A percentile compares a stretch with the other conserved stretches of the same genome.
Conservation (phyloP, 108 stramenopile genomes). For the Cylindrotheca closterium region DNA sequence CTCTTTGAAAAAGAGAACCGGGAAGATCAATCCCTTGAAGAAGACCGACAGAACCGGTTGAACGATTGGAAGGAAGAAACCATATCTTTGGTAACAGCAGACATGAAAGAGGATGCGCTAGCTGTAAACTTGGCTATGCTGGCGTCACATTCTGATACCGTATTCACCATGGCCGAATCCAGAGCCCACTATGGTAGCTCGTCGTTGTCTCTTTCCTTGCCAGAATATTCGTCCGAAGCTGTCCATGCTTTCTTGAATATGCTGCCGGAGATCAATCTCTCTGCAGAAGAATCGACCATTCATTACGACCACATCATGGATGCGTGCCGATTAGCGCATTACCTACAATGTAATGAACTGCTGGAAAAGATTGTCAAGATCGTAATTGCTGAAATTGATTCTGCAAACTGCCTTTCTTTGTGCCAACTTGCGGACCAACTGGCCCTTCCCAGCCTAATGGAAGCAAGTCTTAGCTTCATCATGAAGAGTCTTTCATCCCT, state of each 20-base stretch:
- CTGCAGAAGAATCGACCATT: background rate
- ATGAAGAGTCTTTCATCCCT: slow-evolving; percentile 25
- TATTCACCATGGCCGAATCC: slow-evolving; percentile 23
- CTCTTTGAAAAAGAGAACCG: slow-evolving; percentile 16
- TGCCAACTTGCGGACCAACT: slow-evolving; percentile 73
- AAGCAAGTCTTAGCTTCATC: slow-evolving; percentile 45
- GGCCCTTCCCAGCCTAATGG: slow-evolving; percentile 53
- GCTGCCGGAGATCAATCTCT: background rate
- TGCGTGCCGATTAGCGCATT: slow-evolving; percentile 69
- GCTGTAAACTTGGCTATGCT: slow-evolving; percentile 2
- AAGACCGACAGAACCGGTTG: background rate
- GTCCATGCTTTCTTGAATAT: slow-evolving; percentile 10
- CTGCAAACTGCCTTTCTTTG: slow-evolving; percentile 66
- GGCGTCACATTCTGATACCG: slow-evolving; percentile 26
- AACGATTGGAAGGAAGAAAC: slow-evolving; percentile 12
- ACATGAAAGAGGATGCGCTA: background rate
- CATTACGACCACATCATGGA: slow-evolving; percentile 42
- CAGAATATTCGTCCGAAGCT: slow-evolving; percentile 15
- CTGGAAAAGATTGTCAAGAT: slow-evolving; percentile 32
- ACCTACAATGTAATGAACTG: slow-evolving; percentile 54
- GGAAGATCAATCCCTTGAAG: background rate
- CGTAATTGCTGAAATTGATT: slow-evolving; percentile 53
- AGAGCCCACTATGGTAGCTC: background rate
- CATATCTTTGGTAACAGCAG: background rate
- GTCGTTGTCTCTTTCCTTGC: slow-evolving; percentile 11